Evolutionary conservation across 73 alveolate species (phyloP).

Genomic region (Tetrahymena borealis): DNA sequence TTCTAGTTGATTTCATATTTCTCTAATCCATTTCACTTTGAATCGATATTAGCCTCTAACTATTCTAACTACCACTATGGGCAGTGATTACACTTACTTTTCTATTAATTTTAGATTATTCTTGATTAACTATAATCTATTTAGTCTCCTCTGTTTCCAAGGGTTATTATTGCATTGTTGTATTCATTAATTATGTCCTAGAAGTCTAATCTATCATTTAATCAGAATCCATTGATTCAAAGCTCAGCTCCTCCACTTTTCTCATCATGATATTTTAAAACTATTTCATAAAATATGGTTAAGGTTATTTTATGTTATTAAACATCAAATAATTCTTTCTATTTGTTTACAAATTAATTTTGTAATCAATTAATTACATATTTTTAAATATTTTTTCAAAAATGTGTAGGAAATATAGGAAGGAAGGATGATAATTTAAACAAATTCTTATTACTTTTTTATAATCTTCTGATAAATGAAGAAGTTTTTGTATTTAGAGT

Average conservation of each 20-base stretch:
- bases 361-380: too few species aligned
- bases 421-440: too few species aligned
- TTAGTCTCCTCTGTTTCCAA: background rate
- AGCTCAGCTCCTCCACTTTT: background rate
- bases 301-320: too few species aligned
- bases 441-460: background rate
- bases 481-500: background rate
- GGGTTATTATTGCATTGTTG: background rate
- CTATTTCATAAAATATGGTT: too few species aligned
- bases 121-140: background rate
- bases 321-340: too few species aligned
- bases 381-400: too few species aligned
- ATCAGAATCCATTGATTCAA: background rate
- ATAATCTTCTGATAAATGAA: background rate
- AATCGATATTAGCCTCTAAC: background rate
- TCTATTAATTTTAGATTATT: background rate
- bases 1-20: background rate
- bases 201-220: background rate
- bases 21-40: background rate
- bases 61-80: background rate
- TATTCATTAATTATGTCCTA: background rate
- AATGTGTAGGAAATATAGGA: too few species aligned
- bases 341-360: too few species aligned
- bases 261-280: background rate
- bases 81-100: background rate